These are phyloP conservation scores for Delphinella strobiligena DNA, from an alignment of 2,329 filamentous ascomycete genomes.

Conservation along the genomic window DNA sequence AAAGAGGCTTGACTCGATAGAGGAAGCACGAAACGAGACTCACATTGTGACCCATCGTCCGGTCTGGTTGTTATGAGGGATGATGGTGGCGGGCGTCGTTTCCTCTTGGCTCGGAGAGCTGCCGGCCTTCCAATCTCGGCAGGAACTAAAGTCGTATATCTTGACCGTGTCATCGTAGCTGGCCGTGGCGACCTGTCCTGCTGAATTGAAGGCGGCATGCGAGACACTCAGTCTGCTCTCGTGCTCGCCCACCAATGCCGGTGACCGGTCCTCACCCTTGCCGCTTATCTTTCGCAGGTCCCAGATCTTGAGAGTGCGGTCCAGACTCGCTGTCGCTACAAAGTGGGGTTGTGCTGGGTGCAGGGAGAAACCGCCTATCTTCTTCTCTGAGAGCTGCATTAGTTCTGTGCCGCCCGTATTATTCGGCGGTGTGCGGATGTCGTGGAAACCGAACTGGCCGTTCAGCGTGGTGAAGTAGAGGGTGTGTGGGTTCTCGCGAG, in stretches of 20 bases:
- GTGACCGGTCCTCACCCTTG: slow-evolving; percentile 46
- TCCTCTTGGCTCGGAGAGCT: slow-evolving; percentile 41
- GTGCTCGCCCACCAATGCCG: slow-evolving; percentile 68
- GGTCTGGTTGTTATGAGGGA: slow-evolving; percentile 90
- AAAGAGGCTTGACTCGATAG: neutral
- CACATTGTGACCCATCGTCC: slow-evolving; percentile 84
- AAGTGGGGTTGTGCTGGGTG: slow-evolving; percentile 72
- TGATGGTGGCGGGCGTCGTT: slow-evolving; percentile 56
- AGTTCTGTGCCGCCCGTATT: slow-evolving; percentile 43
- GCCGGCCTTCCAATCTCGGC: slow-evolving; percentile 33
- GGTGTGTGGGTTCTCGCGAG: slow-evolving; percentile 54
- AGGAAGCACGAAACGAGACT: slow-evolving; percentile 21
- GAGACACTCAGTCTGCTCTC: slow-evolving; percentile 74
- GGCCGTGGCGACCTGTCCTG: slow-evolving; percentile 77
- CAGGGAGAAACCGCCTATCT: slow-evolving; percentile 87
- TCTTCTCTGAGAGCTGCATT: slow-evolving; percentile 75
- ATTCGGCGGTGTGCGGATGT: slow-evolving; percentile 49
- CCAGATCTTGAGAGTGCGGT: slow-evolving; percentile 85
- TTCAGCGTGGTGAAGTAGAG: slow-evolving; percentile 81
- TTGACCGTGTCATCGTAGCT: slow-evolving; percentile 95
- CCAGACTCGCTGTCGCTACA: slow-evolving; percentile 77
- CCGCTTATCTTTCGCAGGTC: slow-evolving; percentile 70
- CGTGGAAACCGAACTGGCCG: slow-evolving; percentile 69
- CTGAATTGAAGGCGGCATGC: slow-evolving; percentile 79
- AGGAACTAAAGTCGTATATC: slow-evolving; percentile 60